Conservation (phyloP, 805 yeast genomes). For the Starmerella khaoyaiensis region DNA sequence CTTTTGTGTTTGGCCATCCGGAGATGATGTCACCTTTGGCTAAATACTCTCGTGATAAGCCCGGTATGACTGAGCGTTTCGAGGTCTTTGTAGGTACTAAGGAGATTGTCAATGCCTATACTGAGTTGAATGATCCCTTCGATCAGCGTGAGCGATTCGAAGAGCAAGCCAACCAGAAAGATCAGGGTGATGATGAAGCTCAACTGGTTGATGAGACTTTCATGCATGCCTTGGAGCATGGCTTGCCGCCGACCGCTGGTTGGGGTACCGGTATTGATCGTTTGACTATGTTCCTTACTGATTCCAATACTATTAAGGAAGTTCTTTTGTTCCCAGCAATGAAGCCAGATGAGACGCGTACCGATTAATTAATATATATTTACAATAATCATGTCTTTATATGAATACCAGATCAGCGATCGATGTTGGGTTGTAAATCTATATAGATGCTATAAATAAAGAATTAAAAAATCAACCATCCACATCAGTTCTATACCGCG, state of each 20-base stretch:
- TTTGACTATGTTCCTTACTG: conserved; percentile 93
- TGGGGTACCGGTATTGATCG: conserved; percentile 99
- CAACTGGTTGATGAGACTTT: conserved; percentile 91
- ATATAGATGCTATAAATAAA: not conserved
- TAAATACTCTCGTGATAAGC: conserved; percentile 79
- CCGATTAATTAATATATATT: not conserved
- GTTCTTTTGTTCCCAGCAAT: conserved; percentile 95
- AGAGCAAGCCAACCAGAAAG: conserved; percentile 98
- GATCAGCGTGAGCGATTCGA: conserved; percentile 96
- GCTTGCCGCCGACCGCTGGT: conserved; percentile 98
- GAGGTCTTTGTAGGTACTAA: conserved; percentile 97
- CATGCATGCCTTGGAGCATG: conserved; percentile 96
- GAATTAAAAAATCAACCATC: too few relatives aligned
- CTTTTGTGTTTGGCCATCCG: conserved; percentile 96
- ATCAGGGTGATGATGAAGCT: conserved; percentile 98
- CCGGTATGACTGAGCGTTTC: conserved; percentile 95
- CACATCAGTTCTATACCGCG: not conserved
- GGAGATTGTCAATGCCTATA: conserved; percentile 96
- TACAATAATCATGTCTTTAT: not conserved
- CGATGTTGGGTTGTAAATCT: not conserved
- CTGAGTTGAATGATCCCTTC: conserved; percentile 97
- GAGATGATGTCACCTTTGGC: conserved; percentile 99
- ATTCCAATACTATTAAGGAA: conserved; percentile 94
- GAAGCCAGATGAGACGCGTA: conserved; percentile 63
- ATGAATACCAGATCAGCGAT: not conserved